These are phyloP conservation scores for Phytophthora colocasiae DNA, from an alignment of 352 stramenopile genomes.

Conservation along the genomic window DNA sequence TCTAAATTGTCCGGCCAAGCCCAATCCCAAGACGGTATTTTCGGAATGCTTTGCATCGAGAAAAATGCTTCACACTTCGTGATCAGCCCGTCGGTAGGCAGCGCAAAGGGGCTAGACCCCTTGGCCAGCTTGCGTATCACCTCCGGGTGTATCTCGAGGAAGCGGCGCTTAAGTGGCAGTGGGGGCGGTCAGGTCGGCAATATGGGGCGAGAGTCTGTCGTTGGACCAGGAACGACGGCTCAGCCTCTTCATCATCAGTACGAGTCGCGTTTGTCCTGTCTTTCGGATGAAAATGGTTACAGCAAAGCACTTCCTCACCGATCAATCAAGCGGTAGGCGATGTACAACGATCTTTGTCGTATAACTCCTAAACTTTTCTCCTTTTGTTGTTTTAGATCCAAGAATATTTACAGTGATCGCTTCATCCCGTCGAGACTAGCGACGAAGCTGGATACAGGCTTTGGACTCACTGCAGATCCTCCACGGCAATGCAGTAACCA, in stretches of 20 bases:
- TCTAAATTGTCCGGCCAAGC: constrained; percentile 39
- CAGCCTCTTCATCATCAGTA: constrained; percentile 64
- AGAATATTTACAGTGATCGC: constrained; percentile 89
- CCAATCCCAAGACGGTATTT: constrained; percentile 46
- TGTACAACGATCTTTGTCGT: too few relatives aligned
- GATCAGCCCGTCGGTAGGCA: constrained; percentile 32
- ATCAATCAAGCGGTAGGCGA: constrained; percentile 54
- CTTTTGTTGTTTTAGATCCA: constrained; percentile 45
- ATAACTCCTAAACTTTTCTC: constrained; percentile 5
- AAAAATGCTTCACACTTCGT: constrained; percentile 37
- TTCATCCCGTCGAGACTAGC: constrained; percentile 83
- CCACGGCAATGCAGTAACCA: constrained; percentile 42
- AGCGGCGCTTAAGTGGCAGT: constrained; percentile 29
- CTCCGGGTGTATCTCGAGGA: constrained; percentile 23
- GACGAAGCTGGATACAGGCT: constrained; percentile 82
- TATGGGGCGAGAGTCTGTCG: constrained; percentile 27
- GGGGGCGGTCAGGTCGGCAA: constrained; percentile 7
- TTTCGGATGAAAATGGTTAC: constrained; percentile 44
- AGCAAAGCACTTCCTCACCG: constrained; percentile 50
- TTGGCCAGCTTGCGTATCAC: constrained; percentile 16
- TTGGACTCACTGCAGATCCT: constrained; percentile 63
- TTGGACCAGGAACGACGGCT: constrained; percentile 20
- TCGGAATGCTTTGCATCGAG: constrained; percentile 39
- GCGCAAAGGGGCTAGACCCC: constrained; percentile 12
- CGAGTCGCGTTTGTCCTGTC: constrained; percentile 44